Percentiles rank a stretch among this genome's conserved stretches.
phyloP scores from a whole-genome alignment of 139 green algal genomes.

The Chlamydomonas urium region DNA sequence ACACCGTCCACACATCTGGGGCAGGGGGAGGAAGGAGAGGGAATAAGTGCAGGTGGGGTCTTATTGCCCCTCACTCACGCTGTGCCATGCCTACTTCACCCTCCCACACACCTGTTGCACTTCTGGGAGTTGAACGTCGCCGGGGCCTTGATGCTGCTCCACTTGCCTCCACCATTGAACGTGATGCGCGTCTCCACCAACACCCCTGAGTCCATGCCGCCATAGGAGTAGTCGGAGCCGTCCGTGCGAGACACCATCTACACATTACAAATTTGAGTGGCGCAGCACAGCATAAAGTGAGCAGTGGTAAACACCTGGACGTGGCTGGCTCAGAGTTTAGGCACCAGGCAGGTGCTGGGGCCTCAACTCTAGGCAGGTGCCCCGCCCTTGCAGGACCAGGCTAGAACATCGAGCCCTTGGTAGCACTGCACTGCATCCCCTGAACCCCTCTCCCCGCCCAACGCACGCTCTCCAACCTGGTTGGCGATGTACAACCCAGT shows the following conservation, averaged over 20 bases:
- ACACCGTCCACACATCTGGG: conserved; percentile 10
- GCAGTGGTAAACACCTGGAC: too few relatives aligned
- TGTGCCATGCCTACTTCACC: not conserved
- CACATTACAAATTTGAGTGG: too few relatives aligned
- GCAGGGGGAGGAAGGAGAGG: not conserved
- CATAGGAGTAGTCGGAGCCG: conserved; percentile 22
- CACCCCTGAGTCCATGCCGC: conserved; percentile 15
- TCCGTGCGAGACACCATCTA: conserved; percentile 14
- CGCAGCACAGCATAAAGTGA: not conserved
- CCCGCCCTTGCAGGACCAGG: too few relatives aligned
- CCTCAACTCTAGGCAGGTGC: too few relatives aligned
- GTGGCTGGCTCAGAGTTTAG: too few relatives aligned
- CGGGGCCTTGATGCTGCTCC: conserved; percentile 50
- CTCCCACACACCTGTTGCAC: conserved; percentile 35
- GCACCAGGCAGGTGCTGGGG: too few relatives aligned
- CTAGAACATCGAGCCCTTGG: too few relatives aligned
- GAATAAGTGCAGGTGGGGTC: not conserved
- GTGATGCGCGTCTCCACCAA: conserved; percentile 63
- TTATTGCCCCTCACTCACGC: not conserved
- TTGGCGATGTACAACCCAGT: conserved; percentile 86
- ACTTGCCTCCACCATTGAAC: conserved; percentile 72
- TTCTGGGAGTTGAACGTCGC: conserved; percentile 33
- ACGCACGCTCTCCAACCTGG: too few relatives aligned
- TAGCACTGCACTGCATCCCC: too few relatives aligned
- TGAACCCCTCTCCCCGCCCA: too few relatives aligned